Evolutionary conservation across 1,139 yeast genomes (phyloP).

Genomic region (Kodamaea plutei): DNA sequence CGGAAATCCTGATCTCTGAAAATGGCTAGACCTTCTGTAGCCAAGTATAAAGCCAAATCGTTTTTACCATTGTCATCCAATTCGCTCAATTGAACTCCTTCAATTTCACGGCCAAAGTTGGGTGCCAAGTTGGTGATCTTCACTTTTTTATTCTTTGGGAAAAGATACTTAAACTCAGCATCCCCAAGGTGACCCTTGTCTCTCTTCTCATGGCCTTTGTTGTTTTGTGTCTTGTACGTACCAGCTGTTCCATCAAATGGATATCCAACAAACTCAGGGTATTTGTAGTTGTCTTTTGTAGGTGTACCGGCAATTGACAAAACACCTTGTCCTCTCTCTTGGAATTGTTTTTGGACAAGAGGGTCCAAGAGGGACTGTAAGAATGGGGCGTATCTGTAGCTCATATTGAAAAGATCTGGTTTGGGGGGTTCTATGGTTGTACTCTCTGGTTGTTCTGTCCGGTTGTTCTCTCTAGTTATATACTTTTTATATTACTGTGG

Average conservation of each 20-base stretch:
- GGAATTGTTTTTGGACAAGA: conserved; percentile 6
- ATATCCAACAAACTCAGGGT: conserved; percentile 21
- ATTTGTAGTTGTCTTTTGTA: conserved; percentile 18
- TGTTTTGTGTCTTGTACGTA: conserved; percentile 17
- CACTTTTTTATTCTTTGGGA: conserved; percentile 18
- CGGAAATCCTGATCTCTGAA: conserved; percentile 32
- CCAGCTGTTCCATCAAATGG: conserved; percentile 18
- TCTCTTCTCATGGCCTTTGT: conserved; percentile 18
- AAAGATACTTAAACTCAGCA: conserved; percentile 23
- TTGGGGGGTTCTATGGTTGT: too few species aligned
- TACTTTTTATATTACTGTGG: too few species aligned
- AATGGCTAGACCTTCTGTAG: conserved; percentile 28
- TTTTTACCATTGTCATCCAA: conserved; percentile 29
- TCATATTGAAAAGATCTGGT: conserved; percentile 1
- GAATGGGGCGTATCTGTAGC: conserved; percentile 8
- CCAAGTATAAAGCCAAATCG: conserved; percentile 30
- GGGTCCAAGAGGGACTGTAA: conserved; percentile 13
- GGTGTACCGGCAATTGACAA: too few species aligned
- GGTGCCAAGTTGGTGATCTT: conserved; percentile 23
- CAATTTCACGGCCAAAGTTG: conserved; percentile 30
- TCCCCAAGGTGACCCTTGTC: conserved; percentile 30
- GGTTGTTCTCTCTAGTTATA: too few species aligned
- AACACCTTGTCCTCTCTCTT: too few species aligned
- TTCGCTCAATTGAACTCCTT: conserved; percentile 30
- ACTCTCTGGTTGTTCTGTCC: too few species aligned